These are phyloP conservation scores for Cladosporium sphaerospermum DNA, from an alignment of 2,329 filamentous ascomycete species.

Conservation along the genomic window DNA sequence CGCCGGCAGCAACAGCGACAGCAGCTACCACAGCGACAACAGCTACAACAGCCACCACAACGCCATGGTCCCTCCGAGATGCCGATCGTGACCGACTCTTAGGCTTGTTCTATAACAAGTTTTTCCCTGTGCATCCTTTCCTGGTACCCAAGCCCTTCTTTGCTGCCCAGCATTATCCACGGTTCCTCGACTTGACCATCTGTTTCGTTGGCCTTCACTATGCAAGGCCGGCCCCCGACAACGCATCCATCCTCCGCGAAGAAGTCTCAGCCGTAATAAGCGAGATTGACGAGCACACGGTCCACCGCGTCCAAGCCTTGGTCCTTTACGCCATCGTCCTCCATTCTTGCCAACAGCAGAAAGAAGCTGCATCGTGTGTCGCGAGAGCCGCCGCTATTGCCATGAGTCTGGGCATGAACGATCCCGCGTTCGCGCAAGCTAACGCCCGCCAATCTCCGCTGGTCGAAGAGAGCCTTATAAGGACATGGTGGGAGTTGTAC, in stretches of 20 bases:
- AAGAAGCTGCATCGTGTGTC: conserved; percentile 63
- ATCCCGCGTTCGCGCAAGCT: conserved; percentile 54
- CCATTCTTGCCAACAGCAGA: conserved; percentile 68
- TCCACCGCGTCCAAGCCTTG: conserved; percentile 67
- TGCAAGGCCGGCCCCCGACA: conserved; percentile 33
- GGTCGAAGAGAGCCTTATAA: conserved; percentile 74
- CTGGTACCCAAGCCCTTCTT: conserved; percentile 43
- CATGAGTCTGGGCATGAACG: conserved; percentile 70
- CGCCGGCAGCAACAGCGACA: neutral
- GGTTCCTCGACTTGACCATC: conserved; percentile 47
- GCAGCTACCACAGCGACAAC: too few species aligned
- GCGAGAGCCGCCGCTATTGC: conserved; percentile 63
- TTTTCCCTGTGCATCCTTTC: conserved; percentile 52
- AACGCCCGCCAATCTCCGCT: neutral
- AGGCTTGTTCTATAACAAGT: conserved; percentile 51
- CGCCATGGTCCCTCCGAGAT: neutral
- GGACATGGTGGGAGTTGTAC: conserved; percentile 86
- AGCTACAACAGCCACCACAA: neutral
- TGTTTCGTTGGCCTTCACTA: conserved; percentile 53
- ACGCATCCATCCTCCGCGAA: conserved; percentile 12
- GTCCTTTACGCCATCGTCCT: conserved; percentile 70
- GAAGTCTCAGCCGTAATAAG: neutral
- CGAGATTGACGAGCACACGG: conserved; percentile 13
- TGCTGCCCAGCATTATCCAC: conserved; percentile 36
- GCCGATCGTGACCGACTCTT: conserved; percentile 36